These are phyloP conservation scores for Achaetomiella virescens DNA, from an alignment of 495 filamentous ascomycete genomes.

Conservation along the genomic window DNA sequence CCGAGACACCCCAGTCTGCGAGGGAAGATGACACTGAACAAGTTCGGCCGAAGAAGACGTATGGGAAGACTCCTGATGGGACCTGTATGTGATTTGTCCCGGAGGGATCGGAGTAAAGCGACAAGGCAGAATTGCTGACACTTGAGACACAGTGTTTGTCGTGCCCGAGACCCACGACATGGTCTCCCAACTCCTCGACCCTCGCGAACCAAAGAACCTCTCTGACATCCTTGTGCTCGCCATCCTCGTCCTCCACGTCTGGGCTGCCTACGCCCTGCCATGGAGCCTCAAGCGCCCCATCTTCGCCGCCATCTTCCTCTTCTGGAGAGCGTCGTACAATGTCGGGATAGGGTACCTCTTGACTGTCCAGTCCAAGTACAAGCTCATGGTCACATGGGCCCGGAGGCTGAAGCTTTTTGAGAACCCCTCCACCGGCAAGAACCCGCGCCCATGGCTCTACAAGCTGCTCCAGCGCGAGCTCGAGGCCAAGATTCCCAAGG, in stretches of 20 bases:
- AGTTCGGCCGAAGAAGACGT: conserved; percentile 58
- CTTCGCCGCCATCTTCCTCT: conserved; percentile 75
- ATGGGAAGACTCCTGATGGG: conserved; percentile 86
- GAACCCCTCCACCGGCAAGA: conserved; percentile 68
- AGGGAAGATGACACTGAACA: not conserved
- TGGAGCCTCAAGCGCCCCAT: conserved; percentile 58
- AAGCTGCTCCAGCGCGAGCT: conserved; percentile 77
- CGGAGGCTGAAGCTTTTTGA: conserved; percentile 80
- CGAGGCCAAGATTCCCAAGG: conserved; percentile 86
- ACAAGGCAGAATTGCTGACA: not conserved
- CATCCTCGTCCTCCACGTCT: conserved; percentile 68
- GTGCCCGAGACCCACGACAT: conserved; percentile 97
- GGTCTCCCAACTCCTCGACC: conserved; percentile 94
- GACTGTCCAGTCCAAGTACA: conserved; percentile 81
- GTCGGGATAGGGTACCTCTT: conserved; percentile 87
- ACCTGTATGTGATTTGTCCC: conserved; percentile 54
- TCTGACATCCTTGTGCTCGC: conserved; percentile 77
- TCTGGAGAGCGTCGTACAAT: conserved; percentile 92
- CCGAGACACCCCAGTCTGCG: not conserved
- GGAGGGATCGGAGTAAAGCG: not conserved
- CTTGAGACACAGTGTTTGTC: conserved; percentile 68
- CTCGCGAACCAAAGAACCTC: conserved; percentile 90
- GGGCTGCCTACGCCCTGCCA: conserved; percentile 67
- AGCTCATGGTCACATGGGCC: conserved; percentile 81
- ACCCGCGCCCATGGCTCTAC: conserved; percentile 76